Conservation (phyloP, 2,329 filamentous ascomycete genomes). For the Colletotrichum limetticola region DNA sequence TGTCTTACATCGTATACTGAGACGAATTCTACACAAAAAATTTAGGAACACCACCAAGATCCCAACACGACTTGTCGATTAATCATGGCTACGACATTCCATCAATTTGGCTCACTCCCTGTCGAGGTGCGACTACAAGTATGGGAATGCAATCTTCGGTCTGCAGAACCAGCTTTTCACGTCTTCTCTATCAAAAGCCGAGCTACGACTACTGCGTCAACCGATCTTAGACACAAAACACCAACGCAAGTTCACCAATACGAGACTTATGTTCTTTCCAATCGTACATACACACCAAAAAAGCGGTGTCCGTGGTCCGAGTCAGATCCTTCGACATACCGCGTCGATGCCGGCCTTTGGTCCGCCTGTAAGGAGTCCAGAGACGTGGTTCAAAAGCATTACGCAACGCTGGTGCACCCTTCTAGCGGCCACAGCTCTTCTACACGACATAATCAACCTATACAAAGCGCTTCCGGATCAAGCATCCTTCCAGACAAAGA, state of each 20-base stretch:
- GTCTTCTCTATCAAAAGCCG: background rate
- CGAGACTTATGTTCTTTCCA: background rate
- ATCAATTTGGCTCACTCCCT: background rate
- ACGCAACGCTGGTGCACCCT: no score
- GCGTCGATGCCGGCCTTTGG: conserved; percentile 2
- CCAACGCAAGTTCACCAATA: background rate
- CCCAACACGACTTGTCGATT: no score
- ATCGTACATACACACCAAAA: background rate
- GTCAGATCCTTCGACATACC: background rate
- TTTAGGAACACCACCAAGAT: no score
- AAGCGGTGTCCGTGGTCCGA: background rate
- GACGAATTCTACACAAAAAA: no score
- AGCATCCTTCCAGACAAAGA: background rate
- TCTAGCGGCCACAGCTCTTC: background rate
- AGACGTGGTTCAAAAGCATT: background rate
- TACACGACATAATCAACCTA: background rate
- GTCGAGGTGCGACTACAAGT: conserved; percentile 9
- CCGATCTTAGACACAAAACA: background rate
- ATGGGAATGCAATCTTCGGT: background rate
- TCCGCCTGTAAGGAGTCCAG: background rate
- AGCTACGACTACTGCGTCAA: background rate
- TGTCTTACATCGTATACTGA: no score
- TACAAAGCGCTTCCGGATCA: background rate
- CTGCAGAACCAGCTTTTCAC: background rate
- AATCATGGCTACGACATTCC: background rate